Evolutionary conservation across 805 yeast genomes (phyloP).

Genomic region (Starmerella apicola): DNA sequence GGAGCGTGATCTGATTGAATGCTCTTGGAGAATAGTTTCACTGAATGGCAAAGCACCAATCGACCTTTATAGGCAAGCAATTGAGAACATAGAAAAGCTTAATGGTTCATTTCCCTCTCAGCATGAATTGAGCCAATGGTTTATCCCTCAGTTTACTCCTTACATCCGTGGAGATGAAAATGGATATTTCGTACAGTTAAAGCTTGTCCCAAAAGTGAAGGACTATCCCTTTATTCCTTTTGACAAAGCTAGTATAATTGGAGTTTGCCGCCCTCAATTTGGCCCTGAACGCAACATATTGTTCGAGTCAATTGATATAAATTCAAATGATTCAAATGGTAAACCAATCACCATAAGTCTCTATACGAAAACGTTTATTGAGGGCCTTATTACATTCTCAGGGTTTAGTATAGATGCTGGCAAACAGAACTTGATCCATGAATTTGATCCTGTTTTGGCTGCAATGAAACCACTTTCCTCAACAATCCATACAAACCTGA

Average conservation of each 20-base stretch:
- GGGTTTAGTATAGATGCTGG: conserved; percentile 23
- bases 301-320: conserved; percentile 6
- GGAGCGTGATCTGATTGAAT: conserved; percentile 22
- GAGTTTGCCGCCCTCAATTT: background rate
- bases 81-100: conserved; percentile 19
- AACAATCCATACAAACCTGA: conserved; percentile 19
- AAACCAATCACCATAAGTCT: conserved; percentile 11
- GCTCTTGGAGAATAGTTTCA: conserved; percentile 24
- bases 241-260: conserved; percentile 17
- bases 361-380: conserved; percentile 22
- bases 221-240: conserved; percentile 13
- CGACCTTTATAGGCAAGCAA: conserved; percentile 16
- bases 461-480: conserved; percentile 21
- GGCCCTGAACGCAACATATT: background rate
- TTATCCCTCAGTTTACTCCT: conserved; percentile 30
- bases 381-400: conserved; percentile 29
- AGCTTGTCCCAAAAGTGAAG: conserved; percentile 27
- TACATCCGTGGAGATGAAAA: conserved; percentile 27
- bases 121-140: conserved; percentile 29
- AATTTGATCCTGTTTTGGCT: conserved; percentile 7
- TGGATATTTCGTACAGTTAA: conserved; percentile 32
- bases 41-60: conserved; percentile 15
- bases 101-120: conserved; percentile 17
- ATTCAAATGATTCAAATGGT: background rate
- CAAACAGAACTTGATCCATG: conserved; percentile 23